Evolutionary conservation across 148 eudicot genomes (phyloP).

Genomic region (Drosera capensis): DNA sequence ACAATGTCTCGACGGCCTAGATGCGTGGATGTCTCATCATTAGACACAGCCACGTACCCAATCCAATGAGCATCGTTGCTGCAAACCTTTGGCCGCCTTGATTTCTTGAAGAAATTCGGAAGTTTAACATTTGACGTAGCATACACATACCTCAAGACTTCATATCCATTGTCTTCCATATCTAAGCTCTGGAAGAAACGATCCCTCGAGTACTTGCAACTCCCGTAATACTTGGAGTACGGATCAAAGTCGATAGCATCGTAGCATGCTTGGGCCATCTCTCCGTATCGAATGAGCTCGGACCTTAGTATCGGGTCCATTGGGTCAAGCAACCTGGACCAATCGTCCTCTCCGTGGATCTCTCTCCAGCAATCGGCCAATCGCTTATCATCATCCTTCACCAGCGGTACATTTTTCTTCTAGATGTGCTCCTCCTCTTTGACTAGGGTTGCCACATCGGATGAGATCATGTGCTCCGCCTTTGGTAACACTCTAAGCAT

Average conservation of each 20-base stretch:
- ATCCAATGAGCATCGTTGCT: slow-evolving; percentile 65
- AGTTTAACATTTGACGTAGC: slow-evolving; percentile 38
- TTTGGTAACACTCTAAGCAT: too few relatives aligned
- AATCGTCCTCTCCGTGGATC: slow-evolving; percentile 40
- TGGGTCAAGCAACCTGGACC: slow-evolving; percentile 54
- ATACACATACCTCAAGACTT: slow-evolving; percentile 31
- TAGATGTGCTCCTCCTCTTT: too few relatives aligned
- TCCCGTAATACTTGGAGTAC: slow-evolving; percentile 42
- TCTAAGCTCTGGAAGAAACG: slow-evolving; percentile 24
- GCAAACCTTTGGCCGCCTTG: slow-evolving; percentile 41
- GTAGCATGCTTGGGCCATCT: slow-evolving; percentile 63
- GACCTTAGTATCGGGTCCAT: slow-evolving; percentile 26
- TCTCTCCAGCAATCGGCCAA: too few relatives aligned
- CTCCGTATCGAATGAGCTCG: slow-evolving; percentile 49
- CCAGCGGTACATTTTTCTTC: too few relatives aligned
- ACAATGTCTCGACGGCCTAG: slow-evolving; percentile 60
- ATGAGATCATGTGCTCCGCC: too few relatives aligned
- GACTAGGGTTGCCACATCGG: too few relatives aligned
- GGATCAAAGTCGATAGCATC: slow-evolving; percentile 53
- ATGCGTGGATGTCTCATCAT: slow-evolving; percentile 26
- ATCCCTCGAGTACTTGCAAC: slow-evolving; percentile 16
- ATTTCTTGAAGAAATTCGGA: slow-evolving; percentile 34
- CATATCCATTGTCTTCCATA: slow-evolving; percentile 29
- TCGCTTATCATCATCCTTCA: too few relatives aligned
- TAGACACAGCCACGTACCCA: slow-evolving; percentile 63